phyloP scores from a whole-genome alignment of 495 filamentous ascomycete genomes.

The Talaromyces trachyspermus region DNA sequence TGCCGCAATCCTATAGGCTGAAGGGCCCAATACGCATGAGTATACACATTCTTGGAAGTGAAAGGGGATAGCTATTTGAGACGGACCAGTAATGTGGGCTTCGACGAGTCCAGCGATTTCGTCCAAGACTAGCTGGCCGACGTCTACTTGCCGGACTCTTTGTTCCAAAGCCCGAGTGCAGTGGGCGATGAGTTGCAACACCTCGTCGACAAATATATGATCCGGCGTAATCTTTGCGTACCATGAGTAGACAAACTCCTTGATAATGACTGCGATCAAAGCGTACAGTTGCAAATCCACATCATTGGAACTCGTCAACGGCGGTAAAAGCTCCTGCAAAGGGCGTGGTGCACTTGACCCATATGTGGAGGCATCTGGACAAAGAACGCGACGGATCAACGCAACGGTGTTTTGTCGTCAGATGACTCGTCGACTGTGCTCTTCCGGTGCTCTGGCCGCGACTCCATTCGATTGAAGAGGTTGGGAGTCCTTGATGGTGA shows the following conservation, averaged over 20 bases:
- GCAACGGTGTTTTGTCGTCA: constrained; percentile 50
- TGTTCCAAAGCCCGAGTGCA: constrained; percentile 82
- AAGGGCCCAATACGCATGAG: neutral
- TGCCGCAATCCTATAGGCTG: constrained; percentile 49
- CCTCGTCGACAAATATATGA: constrained; percentile 74
- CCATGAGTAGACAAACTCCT: constrained; percentile 87
- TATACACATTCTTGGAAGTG: constrained; percentile 1
- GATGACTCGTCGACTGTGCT: constrained; percentile 23
- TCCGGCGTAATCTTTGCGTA: constrained; percentile 89
- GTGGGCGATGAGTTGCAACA: constrained; percentile 82
- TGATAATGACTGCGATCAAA: constrained; percentile 76
- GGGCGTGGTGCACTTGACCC: constrained; percentile 40
- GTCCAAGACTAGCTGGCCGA: constrained; percentile 77
- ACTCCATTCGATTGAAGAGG: constrained; percentile 28
- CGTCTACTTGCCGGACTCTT: constrained; percentile 70
- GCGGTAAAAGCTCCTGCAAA: constrained; percentile 76
- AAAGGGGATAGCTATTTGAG: constrained; percentile 13
- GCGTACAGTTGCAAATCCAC: constrained; percentile 90
- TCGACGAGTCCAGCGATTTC: constrained; percentile 80
- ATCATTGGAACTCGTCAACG: constrained; percentile 86
- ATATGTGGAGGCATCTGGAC: constrained; percentile 40
- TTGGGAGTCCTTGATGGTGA: constrained; percentile 26
- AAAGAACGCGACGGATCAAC: constrained; percentile 61
- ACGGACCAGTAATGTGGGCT: constrained; percentile 71
- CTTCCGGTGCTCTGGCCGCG: constrained; percentile 24